These are phyloP conservation scores for Hypoxylon sp. DNA, from an alignment of 2,329 filamentous ascomycete genomes.

Conservation along the genomic window DNA sequence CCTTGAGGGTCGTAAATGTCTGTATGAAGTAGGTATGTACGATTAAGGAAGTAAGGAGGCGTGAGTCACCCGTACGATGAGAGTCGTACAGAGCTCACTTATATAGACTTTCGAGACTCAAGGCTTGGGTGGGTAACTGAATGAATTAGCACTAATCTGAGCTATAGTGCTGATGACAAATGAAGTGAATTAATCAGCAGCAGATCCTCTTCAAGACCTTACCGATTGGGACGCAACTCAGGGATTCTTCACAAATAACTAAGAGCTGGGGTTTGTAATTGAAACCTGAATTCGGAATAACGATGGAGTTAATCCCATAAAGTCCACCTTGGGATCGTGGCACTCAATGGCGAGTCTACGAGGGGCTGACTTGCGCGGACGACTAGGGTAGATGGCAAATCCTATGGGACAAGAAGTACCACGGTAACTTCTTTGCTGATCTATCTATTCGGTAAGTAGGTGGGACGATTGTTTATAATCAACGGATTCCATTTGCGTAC, in stretches of 20 bases:
- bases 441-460: neutral
- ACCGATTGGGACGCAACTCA: constrained; percentile 11
- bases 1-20: constrained; percentile 4
- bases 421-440: constrained; percentile 5
- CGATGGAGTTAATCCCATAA: constrained; percentile 5
- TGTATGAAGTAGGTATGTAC: neutral
- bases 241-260: constrained; percentile 8
- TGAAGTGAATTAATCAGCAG: constrained; percentile 36
- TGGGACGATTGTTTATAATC: constrained; percentile 3
- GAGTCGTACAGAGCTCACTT: constrained; percentile 26
- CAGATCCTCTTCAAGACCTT: constrained; percentile 13
- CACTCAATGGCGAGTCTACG: constrained; percentile 7
- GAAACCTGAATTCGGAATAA: constrained; percentile 5
- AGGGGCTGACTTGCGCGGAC: constrained; percentile 3
- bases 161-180: constrained; percentile 35
- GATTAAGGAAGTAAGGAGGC: constrained; percentile 6
- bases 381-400: constrained; percentile 1
- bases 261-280: constrained; percentile 6
- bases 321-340: constrained; percentile 5
- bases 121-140: constrained; percentile 2
- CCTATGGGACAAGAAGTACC: constrained; percentile 9
- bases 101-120: constrained; percentile 19
- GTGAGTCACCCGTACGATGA: neutral
- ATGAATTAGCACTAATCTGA: constrained; percentile 5
- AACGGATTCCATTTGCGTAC: constrained; percentile 14